Conservation (phyloP, 2,329 filamentous ascomycete species). For the Tolypocladium inflatum region DNA sequence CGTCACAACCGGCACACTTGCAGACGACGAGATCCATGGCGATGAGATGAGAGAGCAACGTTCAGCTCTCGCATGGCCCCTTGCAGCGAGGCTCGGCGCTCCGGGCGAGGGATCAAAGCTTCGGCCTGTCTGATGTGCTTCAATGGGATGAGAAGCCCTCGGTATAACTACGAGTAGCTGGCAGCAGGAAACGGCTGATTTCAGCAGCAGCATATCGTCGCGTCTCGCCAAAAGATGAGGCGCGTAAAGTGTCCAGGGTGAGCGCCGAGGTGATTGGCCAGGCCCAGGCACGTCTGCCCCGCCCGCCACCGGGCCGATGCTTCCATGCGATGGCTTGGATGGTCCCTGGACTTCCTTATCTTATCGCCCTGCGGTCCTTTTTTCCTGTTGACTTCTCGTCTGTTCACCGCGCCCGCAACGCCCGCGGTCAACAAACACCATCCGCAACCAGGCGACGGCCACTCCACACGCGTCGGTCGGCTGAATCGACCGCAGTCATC, state of each 20-base stretch:
- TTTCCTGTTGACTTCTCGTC: neutral
- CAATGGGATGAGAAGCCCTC: neutral
- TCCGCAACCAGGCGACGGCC: neutral
- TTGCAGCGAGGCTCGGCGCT: no score
- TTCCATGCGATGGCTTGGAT: no score
- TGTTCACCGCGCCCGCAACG: neutral
- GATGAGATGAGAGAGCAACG: neutral
- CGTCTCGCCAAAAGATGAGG: neutral
- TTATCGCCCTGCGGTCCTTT: neutral
- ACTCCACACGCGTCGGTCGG: neutral
- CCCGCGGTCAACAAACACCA: neutral
- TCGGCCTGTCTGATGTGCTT: neutral
- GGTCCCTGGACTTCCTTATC: neutral
- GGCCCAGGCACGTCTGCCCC: no score
- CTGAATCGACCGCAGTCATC: neutral
- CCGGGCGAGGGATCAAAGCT: neutral
- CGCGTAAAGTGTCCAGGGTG: neutral
- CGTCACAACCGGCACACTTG: constrained; percentile 23
- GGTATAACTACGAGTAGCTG: neutral
- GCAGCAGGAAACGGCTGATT: neutral
- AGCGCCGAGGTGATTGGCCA: neutral
- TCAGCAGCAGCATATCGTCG: neutral
- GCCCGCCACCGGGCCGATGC: no score
- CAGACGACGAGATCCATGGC: constrained; percentile 25
- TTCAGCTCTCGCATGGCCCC: neutral